Conservation (phyloP, 1,284 basidiomycete genomes). For the Phenoliferia sp. region DNA sequence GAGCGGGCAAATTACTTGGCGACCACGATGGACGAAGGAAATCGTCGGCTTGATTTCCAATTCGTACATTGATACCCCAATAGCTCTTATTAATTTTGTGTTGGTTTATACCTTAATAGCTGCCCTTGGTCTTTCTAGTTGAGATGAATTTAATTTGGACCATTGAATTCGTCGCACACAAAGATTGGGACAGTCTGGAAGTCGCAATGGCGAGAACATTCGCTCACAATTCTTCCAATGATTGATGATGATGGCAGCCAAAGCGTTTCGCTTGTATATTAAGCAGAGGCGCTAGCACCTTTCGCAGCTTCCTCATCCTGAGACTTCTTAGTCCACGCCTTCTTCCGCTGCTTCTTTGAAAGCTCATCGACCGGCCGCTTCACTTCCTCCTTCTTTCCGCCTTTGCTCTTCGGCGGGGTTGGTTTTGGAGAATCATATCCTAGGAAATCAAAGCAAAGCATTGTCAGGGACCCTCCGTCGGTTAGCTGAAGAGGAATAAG, state of each 20-base stretch:
- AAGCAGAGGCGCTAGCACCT: too few species aligned
- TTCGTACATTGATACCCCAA: neutral
- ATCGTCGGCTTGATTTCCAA: constrained; percentile 27
- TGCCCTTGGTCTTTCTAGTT: too few species aligned
- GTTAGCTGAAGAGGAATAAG: neutral
- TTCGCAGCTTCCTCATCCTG: too few species aligned
- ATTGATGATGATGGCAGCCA: too few species aligned
- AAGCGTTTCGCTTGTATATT: too few species aligned
- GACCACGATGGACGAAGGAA: constrained; percentile 27
- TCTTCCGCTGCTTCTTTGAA: neutral
- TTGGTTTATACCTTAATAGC: too few species aligned
- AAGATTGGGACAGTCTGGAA: too few species aligned
- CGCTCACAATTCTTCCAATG: too few species aligned
- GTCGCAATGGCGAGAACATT: too few species aligned
- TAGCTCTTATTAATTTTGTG: too few species aligned
- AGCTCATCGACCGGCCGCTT: neutral
- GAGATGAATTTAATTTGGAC: too few species aligned
- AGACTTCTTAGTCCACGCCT: constrained; percentile 4
- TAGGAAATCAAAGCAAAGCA: neutral
- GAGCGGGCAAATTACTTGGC: constrained; percentile 10
- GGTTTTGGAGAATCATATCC: constrained; percentile 2
- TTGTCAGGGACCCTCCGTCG: neutral
- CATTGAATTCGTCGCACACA: too few species aligned
- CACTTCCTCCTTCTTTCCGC: neutral
- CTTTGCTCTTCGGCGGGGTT: neutral